Evolutionary conservation across 768 basidiomycete genomes (phyloP).

Genomic region (Leccinellum rugosiceps): DNA sequence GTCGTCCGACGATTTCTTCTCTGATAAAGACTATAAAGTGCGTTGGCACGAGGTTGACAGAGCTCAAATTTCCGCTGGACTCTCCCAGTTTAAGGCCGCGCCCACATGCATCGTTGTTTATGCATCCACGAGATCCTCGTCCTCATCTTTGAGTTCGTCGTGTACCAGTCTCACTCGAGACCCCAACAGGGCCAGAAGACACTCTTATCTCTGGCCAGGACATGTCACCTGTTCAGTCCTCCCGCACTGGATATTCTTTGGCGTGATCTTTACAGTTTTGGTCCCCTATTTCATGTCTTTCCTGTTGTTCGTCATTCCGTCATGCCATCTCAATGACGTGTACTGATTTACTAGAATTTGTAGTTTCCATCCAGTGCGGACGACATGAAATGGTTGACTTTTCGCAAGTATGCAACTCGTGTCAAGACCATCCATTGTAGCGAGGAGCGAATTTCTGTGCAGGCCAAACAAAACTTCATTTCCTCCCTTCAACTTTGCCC

Average conservation of each 20-base stretch:
- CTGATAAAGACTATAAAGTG: not conserved
- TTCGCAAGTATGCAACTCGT: slow-evolving; percentile 22
- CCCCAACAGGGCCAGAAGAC: not conserved
- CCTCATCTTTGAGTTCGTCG: slow-evolving; percentile 2
- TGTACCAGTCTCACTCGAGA: not conserved
- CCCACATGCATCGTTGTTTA: slow-evolving; percentile 39
- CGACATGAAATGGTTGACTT: slow-evolving; percentile 16
- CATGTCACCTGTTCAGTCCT: slow-evolving; percentile 13
- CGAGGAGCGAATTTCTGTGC: not conserved
- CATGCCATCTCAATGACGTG: not conserved
- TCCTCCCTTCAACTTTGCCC: slow-evolving; percentile 10
- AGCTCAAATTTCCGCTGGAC: not conserved
- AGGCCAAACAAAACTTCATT: slow-evolving; percentile 1
- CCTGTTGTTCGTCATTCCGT: slow-evolving; percentile 2
- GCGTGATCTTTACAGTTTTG: slow-evolving; percentile 9
- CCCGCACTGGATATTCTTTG: slow-evolving; percentile 13
- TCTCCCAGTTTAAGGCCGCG: too few species aligned
- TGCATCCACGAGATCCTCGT: slow-evolving; percentile 9
- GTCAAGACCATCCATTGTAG: slow-evolving; percentile 13
- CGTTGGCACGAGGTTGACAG: not conserved
- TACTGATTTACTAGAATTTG: not conserved
- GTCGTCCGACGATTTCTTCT: not conserved
- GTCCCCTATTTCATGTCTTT: slow-evolving; percentile 7
- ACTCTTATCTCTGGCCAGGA: slow-evolving; percentile 10
- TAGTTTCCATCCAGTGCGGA: slow-evolving; percentile 1